Conservation (phyloP, 116 monocot species). For the Cymodocea nodosa region DNA sequence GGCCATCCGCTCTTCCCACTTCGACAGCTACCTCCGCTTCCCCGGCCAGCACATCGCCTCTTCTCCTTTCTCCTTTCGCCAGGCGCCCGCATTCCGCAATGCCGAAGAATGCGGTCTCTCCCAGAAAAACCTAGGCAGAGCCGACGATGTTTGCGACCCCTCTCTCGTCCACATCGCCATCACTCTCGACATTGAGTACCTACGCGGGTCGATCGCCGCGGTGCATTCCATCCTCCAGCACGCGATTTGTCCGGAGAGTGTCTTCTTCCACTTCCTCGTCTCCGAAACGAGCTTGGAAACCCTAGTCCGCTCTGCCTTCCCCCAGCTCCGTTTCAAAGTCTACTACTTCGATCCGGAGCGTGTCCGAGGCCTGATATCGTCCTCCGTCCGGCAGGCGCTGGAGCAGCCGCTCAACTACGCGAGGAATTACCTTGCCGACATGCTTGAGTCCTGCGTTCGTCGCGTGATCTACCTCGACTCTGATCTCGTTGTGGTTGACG, state of each 20-base stretch:
- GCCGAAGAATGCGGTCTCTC: slow-evolving; percentile 24
- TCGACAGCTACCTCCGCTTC: slow-evolving; percentile 36
- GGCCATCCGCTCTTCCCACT: slow-evolving; percentile 81
- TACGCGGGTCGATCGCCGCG: slow-evolving; percentile 74
- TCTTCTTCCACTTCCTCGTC: slow-evolving; percentile 28
- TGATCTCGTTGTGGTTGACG: slow-evolving; percentile 76
- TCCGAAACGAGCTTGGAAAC: slow-evolving; percentile 31
- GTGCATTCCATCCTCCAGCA: slow-evolving; percentile 62
- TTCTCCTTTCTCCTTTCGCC: slow-evolving; percentile 27
- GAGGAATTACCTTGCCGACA: slow-evolving; percentile 70
- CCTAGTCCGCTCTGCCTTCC: slow-evolving; percentile 56
- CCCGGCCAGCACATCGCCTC: not conserved
- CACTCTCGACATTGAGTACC: slow-evolving; percentile 62
- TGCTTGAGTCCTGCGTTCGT: slow-evolving; percentile 48
- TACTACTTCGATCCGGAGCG: slow-evolving; percentile 65
- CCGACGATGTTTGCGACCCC: slow-evolving; percentile 29
- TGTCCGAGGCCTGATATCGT: slow-evolving; percentile 52
- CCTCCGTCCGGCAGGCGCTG: slow-evolving; percentile 57
- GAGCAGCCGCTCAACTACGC: slow-evolving; percentile 93
- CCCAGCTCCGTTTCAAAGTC: slow-evolving; percentile 45
- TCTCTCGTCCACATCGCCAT: slow-evolving; percentile 65
- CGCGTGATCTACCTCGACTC: slow-evolving; percentile 92
- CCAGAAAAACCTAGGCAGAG: no score
- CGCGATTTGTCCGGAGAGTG: slow-evolving; percentile 49
- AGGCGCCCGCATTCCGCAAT: slow-evolving; percentile 40